Evolutionary conservation across 768 basidiomycete species (phyloP), one percentile per base, ranked within the genome.

Genomic region (Lactifluus piperatus): DNA sequence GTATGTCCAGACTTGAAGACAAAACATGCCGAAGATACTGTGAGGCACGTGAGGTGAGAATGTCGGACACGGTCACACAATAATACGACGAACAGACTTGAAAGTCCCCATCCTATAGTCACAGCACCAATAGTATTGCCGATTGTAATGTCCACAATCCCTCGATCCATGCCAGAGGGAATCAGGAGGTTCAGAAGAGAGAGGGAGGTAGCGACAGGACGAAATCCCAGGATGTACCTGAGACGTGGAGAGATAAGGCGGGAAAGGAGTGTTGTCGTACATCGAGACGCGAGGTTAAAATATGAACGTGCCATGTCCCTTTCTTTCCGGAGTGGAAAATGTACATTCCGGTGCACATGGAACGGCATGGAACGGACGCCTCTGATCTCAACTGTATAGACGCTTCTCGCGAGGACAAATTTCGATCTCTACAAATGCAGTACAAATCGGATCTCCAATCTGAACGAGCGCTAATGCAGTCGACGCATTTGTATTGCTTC

Each of bases 21-120:
- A 63, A 22, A 64, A 39, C 49, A 63, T 63, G 13, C 64, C 64
- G 39, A 64, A 64, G 27, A 59, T 18, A 6, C 61, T 64, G 50
- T n/a, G n/a, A 36, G 16, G 18, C 4, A 20, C 22, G 53, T 24
- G 18, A 22, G 46, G 20, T 54, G 36, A 52, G 56, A 43, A 32
- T 24, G 18, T 9, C 27, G 9, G 18, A 18, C 37, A 9, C 16
- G 16, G 11, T 18, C 26, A 49, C 27, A 41, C 20, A 32, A 54
- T 24, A 30, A 39, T 51, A 24, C 18, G 43, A 64, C 63, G 16
- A 39, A 64, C 63, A 64, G 53, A 29, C 14, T 22, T 9, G 64
- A 64, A 5, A 51, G 4, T 8, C 64, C 64, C 64, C 64, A 64
- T 41, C 64, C 64, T 26, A 64, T 2, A 24, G 56, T 16, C 41